Evolutionary conservation across 208 protist genomes (phyloP).

Genomic region (Leishmania aethiopica): DNA sequence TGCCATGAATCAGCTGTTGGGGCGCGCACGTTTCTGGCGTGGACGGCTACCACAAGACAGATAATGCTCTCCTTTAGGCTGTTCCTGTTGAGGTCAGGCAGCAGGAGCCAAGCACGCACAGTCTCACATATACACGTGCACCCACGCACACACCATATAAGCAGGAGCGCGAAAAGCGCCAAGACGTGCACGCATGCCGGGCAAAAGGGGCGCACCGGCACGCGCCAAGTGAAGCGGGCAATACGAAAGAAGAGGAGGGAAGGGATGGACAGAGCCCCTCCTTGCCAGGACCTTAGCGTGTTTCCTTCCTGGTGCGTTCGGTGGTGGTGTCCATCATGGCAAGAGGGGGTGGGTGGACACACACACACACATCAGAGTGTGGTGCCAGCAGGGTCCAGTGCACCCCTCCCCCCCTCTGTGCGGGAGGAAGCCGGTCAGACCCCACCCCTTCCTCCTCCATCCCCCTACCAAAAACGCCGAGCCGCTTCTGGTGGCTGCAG

Average conservation of each 20-base stretch:
- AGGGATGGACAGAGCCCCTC: too few relatives aligned
- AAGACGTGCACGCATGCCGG: not conserved
- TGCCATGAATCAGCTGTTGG: not conserved
- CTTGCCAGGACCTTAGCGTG: too few relatives aligned
- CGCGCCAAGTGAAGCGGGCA: not conserved
- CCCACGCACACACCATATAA: not conserved
- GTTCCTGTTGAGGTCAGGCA: not conserved
- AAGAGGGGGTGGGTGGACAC: too few relatives aligned
- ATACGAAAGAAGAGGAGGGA: not conserved
- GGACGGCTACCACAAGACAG: too few relatives aligned
- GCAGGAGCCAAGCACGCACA: not conserved
- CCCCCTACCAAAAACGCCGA: too few relatives aligned
- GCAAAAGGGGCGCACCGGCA: too few relatives aligned
- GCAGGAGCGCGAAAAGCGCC: not conserved
- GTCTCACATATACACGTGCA: not conserved
- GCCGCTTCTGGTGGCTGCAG: not conserved
- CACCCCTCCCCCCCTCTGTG: not conserved
- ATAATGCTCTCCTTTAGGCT: not conserved
- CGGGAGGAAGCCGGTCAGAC: not conserved
- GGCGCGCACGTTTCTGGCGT: not conserved
- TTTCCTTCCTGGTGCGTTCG: too few relatives aligned
- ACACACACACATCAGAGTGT: not conserved
- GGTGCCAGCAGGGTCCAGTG: not conserved
- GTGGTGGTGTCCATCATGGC: not conserved
- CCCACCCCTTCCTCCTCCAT: not conserved